Evolutionary conservation across 23 red algal species (phyloP), one percentile per base, ranked within the genome.

Genomic region (Agarophyton chilense): DNA sequence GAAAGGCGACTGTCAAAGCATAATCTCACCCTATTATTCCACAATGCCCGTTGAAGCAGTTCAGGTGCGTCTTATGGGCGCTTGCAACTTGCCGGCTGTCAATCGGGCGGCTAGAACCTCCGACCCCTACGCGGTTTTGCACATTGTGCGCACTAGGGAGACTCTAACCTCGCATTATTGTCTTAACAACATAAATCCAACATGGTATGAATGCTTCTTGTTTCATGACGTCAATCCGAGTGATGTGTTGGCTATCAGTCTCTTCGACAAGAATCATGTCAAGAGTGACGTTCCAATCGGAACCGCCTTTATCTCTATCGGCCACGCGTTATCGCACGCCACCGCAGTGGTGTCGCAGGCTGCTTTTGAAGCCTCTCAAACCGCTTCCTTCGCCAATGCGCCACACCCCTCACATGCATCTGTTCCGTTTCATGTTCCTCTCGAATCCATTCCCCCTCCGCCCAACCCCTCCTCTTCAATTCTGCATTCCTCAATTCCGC

Each of bases 61-160:
- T 45, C 71, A 89, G 60, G 84, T 89, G 52, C 84, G 84, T 39
- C 58, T 89, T 36, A 77, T 89, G 71, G 22, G 65, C 84, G 84
- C 84, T 10, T 26, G 29, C 51, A 38, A 35, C 52, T 53, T 89
- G 47, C 70, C 32, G 29, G 84, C 84, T 26, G 84, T 78, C 84
- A 89, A 89, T 38, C n/a, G 22, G 34, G 54, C 47, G 71, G 54
- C 54, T 4, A 71, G 68, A 31, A 49, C 33, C 21, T 89, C 84
- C 10, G 84, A 89, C 71, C 84, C 84, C 24, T 89, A 78, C 71
- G 70, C 71, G 39, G 84, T 78, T 18, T 29, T 89, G 42, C 52
- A 56, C 13, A 44, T 78, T 32, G 38, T 57, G 35, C 84, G 84
- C 49, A 89, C 84, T 4, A 51, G 52, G 57, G 72, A 89, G 54